phyloP scores from a whole-genome alignment of 163 green algal species.

The Chlamydomonas reinhardtii region DNA sequence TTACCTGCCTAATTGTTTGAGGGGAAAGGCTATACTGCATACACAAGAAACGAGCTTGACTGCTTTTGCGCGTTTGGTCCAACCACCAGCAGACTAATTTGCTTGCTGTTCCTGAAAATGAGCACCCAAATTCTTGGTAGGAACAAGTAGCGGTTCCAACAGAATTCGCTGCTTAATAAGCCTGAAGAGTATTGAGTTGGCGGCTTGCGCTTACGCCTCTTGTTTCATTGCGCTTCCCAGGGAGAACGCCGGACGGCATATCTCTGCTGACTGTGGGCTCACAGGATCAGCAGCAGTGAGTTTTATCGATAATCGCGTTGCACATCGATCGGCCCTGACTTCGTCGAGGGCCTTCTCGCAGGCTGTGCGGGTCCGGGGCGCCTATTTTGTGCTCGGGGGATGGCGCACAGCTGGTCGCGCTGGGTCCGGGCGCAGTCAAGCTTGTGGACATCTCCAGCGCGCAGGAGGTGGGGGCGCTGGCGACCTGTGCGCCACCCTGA shows the following conservation, averaged over 20 bases:
- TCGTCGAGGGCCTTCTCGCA: neutral
- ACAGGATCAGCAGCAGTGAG: no score
- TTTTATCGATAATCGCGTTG: neutral
- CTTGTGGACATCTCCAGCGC: conserved; percentile 9
- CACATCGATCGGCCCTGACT: neutral
- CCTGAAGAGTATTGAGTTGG: neutral
- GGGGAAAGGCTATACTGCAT: no score
- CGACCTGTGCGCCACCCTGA: neutral
- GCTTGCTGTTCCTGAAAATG: neutral
- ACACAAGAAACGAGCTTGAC: neutral
- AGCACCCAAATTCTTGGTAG: neutral
- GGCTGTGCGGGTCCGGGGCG: neutral
- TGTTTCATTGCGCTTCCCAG: no score
- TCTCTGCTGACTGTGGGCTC: neutral
- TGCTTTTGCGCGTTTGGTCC: neutral
- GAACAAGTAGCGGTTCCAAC: neutral
- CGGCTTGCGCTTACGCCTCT: neutral
- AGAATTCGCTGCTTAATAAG: no score
- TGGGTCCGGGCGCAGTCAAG: neutral
- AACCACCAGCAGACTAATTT: neutral
- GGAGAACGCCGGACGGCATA: neutral
- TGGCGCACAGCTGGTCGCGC: conserved; percentile 8
- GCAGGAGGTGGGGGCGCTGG: neutral
- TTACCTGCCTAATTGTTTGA: no score
- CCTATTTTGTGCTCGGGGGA: conserved; percentile 15